Evolutionary conservation across 129 eudicot species (phyloP).

Genomic region (Pseudognaphalium luteoalbum): DNA sequence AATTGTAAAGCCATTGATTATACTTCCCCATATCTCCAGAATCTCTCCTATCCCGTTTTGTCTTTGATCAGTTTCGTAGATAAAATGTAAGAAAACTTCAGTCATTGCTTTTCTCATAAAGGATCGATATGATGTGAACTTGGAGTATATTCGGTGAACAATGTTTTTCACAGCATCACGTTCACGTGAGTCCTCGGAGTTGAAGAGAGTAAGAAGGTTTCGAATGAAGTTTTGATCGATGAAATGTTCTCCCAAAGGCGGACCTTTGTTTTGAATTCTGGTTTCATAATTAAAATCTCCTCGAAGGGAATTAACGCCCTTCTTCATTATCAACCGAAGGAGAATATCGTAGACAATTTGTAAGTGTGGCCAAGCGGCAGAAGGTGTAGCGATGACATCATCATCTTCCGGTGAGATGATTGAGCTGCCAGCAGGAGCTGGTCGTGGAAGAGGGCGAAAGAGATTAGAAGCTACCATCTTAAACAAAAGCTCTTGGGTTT

Average conservation of each 20-base stretch:
- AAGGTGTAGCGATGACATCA: slow-evolving; percentile 44
- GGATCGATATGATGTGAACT: slow-evolving; percentile 55
- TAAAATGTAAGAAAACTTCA: slow-evolving; percentile 52
- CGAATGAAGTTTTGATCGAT: slow-evolving; percentile 46
- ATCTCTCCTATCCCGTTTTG: slow-evolving; percentile 78
- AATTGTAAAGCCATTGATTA: slow-evolving; percentile 62
- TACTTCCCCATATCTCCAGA: slow-evolving; percentile 82
- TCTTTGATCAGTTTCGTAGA: slow-evolving; percentile 48
- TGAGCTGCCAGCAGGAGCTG: slow-evolving; percentile 14
- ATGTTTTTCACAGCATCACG: slow-evolving; percentile 66
- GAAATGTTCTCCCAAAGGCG: slow-evolving; percentile 12
- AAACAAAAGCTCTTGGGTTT: slow-evolving; percentile 41
- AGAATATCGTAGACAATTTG: slow-evolving; percentile 64
- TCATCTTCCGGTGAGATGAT: slow-evolving; percentile 45
- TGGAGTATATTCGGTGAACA: slow-evolving; percentile 59
- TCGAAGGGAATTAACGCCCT: slow-evolving; percentile 29
- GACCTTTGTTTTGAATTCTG: slow-evolving; percentile 15
- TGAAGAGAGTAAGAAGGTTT: slow-evolving; percentile 58
- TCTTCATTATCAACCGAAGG: slow-evolving; percentile 40
- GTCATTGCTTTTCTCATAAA: slow-evolving; percentile 75
- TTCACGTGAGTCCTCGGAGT: slow-evolving; percentile 67
- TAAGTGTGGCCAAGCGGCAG: slow-evolving; percentile 64
- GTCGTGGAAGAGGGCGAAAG: slow-evolving; percentile 65
- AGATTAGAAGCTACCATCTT: slow-evolving; percentile 59
- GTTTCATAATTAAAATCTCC: slow-evolving; percentile 12